phyloP scores from a whole-genome alignment of 331 rosid genomes.

The Stylosanthes scabra region DNA sequence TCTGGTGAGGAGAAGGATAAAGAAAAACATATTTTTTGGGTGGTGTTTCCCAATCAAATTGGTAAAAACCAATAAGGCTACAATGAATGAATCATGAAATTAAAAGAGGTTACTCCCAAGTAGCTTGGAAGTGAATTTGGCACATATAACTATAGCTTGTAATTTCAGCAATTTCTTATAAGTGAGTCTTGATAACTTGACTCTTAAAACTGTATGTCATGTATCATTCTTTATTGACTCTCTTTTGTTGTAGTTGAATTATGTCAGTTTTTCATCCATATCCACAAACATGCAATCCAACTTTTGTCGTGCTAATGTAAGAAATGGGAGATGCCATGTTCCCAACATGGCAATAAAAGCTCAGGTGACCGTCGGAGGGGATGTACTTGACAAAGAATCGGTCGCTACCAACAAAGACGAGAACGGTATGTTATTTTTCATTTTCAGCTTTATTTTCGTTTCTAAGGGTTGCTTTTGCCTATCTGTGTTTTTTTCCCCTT shows the following conservation, averaged over 20 bases:
- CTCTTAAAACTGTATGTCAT: background rate
- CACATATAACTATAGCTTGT: constrained; percentile 5
- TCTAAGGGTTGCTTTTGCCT: constrained; percentile 17
- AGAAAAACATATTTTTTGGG: background rate
- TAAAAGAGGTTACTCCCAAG: constrained; percentile 5
- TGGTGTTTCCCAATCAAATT: background rate
- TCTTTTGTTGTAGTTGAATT: constrained; percentile 56
- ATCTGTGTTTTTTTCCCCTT: background rate
- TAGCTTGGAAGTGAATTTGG: background rate
- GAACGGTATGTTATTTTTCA: constrained; percentile 43
- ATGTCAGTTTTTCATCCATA: constrained; percentile 31
- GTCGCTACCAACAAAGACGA: constrained; percentile 44
- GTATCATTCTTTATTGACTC: background rate
- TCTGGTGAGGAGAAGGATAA: background rate
- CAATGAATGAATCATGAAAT: background rate
- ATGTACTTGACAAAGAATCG: constrained; percentile 59
- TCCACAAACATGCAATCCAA: constrained; percentile 45
- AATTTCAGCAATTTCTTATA: constrained; percentile 13
- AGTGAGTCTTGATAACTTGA: constrained; percentile 16
- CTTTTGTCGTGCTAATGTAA: constrained; percentile 36
- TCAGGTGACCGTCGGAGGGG: constrained; percentile 66
- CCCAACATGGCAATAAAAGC: constrained; percentile 54
- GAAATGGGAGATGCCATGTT: constrained; percentile 48
- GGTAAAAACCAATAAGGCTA: background rate
- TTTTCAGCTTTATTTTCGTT: constrained; percentile 23